Percentiles rank a stretch among this genome's conserved stretches.
Conservation (phyloP, 148 eudicot genomes). For the Vaccinium myrtillus region DNA sequence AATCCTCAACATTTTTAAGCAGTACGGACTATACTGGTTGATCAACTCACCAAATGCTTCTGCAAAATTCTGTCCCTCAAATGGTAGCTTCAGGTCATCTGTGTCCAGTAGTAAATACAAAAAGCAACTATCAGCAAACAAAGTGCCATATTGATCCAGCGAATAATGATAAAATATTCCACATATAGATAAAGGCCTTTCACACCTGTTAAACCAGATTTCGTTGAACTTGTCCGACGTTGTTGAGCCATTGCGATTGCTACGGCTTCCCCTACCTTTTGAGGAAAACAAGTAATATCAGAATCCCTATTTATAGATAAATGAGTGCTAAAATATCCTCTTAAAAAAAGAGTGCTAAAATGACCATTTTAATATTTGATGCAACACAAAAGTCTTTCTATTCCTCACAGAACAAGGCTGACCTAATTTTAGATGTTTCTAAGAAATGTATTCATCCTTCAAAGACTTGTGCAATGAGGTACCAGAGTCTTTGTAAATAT, state of each 20-base stretch:
- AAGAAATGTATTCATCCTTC: not conserved
- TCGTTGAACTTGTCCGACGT: constrained; percentile 48
- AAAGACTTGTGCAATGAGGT: not conserved
- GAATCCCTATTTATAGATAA: not conserved
- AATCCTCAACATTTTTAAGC: not conserved
- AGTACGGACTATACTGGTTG: not conserved
- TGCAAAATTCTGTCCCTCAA: constrained; percentile 45
- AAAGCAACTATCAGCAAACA: constrained; percentile 14
- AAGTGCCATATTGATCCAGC: not conserved
- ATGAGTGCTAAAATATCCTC: not conserved
- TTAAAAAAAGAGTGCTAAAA: not conserved
- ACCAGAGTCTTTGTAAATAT: not conserved
- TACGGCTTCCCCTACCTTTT: constrained; percentile 81
- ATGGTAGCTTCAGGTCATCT: constrained; percentile 73
- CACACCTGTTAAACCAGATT: constrained; percentile 46
- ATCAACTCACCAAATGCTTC: constrained; percentile 69
- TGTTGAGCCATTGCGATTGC: constrained; percentile 69
- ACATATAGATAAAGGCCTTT: constrained; percentile 7
- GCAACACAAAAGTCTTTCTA: not conserved
- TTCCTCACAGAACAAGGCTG: not conserved
- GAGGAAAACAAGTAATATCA: constrained; percentile 20
- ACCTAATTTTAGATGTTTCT: not conserved
- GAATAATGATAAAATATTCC: not conserved
- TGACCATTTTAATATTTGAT: not conserved
- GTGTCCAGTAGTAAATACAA: constrained; percentile 17